Evolutionary conservation across 306 rosid genomes (phyloP), one percentile per base, ranked within the genome.

Genomic region (Fragaria vesca): DNA sequence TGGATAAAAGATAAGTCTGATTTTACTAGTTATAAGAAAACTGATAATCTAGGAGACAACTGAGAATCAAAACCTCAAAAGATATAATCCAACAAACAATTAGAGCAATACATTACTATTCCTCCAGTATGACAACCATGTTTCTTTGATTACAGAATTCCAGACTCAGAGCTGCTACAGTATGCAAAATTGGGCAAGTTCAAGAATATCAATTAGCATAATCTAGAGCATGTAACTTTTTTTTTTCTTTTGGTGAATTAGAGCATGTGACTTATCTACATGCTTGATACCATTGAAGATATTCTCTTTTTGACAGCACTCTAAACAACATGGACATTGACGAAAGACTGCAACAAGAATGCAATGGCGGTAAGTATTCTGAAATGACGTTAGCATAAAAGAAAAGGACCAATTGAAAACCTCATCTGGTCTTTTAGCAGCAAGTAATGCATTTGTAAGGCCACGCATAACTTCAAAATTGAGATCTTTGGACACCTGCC

Each of bases 341-440:
- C 21, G 15, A 38, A 54, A 24, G 75, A 32, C 18, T 8, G 38
- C 50, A 34, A 52, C 43, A 73, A 38, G 38, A 55, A 55, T 36
- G 21, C 47, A 51, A 21, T 13, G 8, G 4, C 10, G 15, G 26
- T 24, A 43, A 24, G 4, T 57, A 54, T 20, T 34, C 9, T 20
- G 17, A 46, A 30, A 46, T 55, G 15, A 45, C 38, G 69, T 30
- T 16, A 63, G 12, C 42, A 32, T 43, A 84, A 77, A 51, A 74
- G 20, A 43, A 45, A 45, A 60, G 60, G 69, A 72, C 81, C 50
- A 80, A 74, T 3, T 21, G 81, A 90, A 83, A 71, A 94, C 97
- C 98, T 94, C 97, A 24, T 90, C 93, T 43, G 97, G 97, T 84
- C 88, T 94, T 78, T 86, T 84, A n/a, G 93, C 97, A 69, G 95